Base-by-base conservation (phyloP, 2,329 filamentous ascomycete species). In the Cladophialophora carrionii region DNA sequence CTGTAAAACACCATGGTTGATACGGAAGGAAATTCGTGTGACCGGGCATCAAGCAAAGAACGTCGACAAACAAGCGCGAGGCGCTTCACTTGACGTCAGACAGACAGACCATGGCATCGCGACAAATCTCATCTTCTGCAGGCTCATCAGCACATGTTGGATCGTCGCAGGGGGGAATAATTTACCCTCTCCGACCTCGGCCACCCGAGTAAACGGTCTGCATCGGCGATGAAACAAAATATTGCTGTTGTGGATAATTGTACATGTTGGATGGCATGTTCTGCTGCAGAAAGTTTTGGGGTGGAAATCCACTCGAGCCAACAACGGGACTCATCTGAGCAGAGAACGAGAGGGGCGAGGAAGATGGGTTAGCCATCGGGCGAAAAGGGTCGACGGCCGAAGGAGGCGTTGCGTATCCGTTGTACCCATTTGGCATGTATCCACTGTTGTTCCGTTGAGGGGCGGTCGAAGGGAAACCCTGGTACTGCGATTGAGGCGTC, bases 401-500 rank as follows among this genome's bases (percentile, higher is more conserved):
- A 29, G 79, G 78, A 10, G 79, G 71, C 12, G 73, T 74, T n/a
- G 77, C 71, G 66, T 80, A 82, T 54, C 78, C 78, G 43, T 73
- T 73, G 53, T 80, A 80, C 37, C 75, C 78, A 57, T 77, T 74
- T 29, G 76, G 73, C 73, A 84, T 77, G 57, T 74, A 75, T 2
- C 77, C 76, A 62, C 81, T 78, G 48, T 78, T 80, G 55, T 72
- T 77, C 4, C 78, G 78, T 24, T 79, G 78, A 8, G 75, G 72
- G 70, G 82, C 77, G 64, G 82, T 81, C 26, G 85, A 75, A 31
- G 57, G 57, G 71, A 85, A 81, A 37, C 79, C 78, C 72, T 87
- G 85, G 70, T 87, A 87, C 71, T 87, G 85, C 32, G 85, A 73
- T 70, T 85, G 82, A 63, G 79, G 80, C 17, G 76, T 77, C 53